Conservation (phyloP, 2,329 filamentous ascomycete species). For the Calonectria leucothoes region DNA sequence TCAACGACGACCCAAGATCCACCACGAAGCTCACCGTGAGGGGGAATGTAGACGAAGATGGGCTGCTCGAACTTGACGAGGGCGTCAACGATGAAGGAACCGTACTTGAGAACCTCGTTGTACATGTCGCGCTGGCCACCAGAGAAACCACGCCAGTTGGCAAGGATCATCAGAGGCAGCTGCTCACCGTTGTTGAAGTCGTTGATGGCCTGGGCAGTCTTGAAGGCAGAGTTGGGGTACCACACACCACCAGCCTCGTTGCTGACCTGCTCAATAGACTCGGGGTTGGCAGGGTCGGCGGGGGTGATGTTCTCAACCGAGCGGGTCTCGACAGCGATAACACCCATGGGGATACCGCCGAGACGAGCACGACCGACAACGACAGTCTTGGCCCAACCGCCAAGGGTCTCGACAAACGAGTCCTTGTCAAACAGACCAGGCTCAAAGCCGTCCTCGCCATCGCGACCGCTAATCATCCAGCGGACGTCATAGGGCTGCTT, state of each 20-base stretch:
- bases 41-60: conserved; percentile 98
- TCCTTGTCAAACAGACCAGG: conserved; percentile 95
- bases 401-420: conserved; percentile 96
- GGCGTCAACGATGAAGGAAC: conserved; percentile 98
- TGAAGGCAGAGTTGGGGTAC: conserved; percentile 99
- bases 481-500: conserved; percentile 93
- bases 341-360: conserved; percentile 97
- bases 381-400: conserved; percentile 96
- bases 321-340: conserved; percentile 96
- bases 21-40: conserved; percentile 95
- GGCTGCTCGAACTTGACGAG: conserved; percentile 99
- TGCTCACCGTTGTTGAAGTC: conserved; percentile 99
- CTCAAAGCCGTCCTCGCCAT: conserved; percentile 82
- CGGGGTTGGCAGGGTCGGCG: conserved; percentile 96
- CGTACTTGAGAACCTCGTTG: conserved; percentile 99
- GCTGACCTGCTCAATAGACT: conserved; percentile 94
- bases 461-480: conserved; percentile 90
- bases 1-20: conserved; percentile 99
- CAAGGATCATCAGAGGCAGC: conserved; percentile 97
- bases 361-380: conserved; percentile 96
- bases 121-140: conserved; percentile 99
- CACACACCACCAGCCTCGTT: conserved; percentile 98
- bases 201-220: conserved; percentile 98
- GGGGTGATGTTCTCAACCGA: conserved; percentile 97
- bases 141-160: conserved; percentile 99